phyloP scores from a whole-genome alignment of 2,329 filamentous ascomycete genomes.

The Cytospora piceicola region DNA sequence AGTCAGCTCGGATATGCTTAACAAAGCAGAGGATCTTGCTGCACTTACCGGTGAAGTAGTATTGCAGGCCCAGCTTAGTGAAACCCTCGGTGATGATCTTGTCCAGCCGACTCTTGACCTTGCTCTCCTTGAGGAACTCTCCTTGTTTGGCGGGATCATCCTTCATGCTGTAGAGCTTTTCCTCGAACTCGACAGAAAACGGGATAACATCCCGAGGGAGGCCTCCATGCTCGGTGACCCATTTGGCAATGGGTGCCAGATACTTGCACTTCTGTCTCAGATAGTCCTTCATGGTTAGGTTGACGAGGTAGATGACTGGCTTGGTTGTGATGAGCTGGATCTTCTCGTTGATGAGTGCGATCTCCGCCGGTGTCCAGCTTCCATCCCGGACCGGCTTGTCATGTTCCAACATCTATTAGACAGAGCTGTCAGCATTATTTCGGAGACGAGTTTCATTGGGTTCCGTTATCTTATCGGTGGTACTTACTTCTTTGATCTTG shows the following conservation, averaged over 20 bases:
- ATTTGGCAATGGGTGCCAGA: constrained; percentile 48
- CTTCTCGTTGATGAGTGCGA: constrained; percentile 51
- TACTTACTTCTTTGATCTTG: constrained; percentile 43
- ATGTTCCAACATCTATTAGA: constrained; percentile 43
- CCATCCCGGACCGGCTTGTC: constrained; percentile 48
- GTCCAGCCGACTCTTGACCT: constrained; percentile 46
- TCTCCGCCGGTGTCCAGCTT: constrained; percentile 48
- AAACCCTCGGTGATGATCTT: constrained; percentile 52
- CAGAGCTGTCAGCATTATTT: constrained; percentile 21
- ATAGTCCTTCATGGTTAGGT: constrained; percentile 53
- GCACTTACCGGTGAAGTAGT: constrained; percentile 47
- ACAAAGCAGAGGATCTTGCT: neutral
- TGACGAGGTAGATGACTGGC: constrained; percentile 50
- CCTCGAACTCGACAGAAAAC: constrained; percentile 51
- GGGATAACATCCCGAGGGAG: constrained; percentile 47
- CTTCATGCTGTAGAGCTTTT: constrained; percentile 46
- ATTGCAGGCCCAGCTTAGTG: constrained; percentile 49
- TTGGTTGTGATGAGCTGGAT: constrained; percentile 52
- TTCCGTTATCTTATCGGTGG: neutral
- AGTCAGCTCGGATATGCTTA: constrained; percentile 16
- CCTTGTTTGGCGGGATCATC: constrained; percentile 43
- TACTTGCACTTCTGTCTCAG: constrained; percentile 52
- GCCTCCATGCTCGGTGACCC: constrained; percentile 50
- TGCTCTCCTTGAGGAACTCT: constrained; percentile 45
- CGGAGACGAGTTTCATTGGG: neutral